Conservation (phyloP, 73 alveolate genomes). For the Tetrahymena elliotti region DNA sequence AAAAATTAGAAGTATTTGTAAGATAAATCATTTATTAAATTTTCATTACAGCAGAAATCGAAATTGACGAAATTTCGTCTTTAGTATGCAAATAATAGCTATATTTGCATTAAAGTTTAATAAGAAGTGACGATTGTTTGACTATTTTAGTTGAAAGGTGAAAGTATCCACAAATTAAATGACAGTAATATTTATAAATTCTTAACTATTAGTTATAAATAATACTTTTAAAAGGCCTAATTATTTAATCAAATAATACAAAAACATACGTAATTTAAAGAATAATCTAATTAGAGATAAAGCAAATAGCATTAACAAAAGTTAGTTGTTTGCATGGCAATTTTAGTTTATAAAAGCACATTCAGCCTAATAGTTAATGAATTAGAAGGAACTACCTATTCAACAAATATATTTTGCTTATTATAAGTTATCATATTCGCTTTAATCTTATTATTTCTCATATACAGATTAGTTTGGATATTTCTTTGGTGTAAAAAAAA, state of each 20-base stretch:
- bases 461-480: background rate
- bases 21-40: too few species aligned
- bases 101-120: too few species aligned
- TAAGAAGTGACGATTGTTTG: background rate
- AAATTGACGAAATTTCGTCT: background rate
- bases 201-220: background rate
- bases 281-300: too few species aligned
- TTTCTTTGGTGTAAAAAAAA: background rate
- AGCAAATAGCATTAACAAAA: too few species aligned
- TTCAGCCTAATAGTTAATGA: background rate
- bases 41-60: background rate
- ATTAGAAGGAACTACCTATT: background rate
- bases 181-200: too few species aligned
- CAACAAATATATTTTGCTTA: background rate
- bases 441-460: background rate
- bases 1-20: background rate
- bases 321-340: too few species aligned
- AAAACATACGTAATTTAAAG: too few species aligned
- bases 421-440: background rate
- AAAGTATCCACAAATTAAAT: background rate
- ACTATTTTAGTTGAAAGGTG: background rate
- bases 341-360: background rate
- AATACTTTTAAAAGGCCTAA: too few species aligned
- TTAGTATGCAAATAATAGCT: background rate
- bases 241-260: too few species aligned